Evolutionary conservation across 140 eudicot genomes (phyloP), one percentile per base, ranked within the genome.

Genomic region (Oenanthe javanica): DNA sequence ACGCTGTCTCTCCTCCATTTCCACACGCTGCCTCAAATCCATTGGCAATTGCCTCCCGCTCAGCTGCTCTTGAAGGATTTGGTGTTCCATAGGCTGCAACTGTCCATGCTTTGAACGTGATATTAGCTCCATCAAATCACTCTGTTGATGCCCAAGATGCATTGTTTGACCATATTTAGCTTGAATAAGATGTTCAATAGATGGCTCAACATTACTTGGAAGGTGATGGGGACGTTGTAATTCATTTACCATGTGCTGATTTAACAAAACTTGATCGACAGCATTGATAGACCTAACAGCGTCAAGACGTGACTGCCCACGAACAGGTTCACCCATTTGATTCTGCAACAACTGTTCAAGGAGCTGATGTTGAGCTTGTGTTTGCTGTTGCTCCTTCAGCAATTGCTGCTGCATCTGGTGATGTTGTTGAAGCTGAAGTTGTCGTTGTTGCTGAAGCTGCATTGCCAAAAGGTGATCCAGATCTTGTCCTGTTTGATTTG

Each of bases 341-440:
- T 84, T 91, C 84, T 92, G 97, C 73, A 91, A 84, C 79, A 95
- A 64, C 71, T 92, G 99, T 77, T 95, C 97, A 83, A 92, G 87
- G 59, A 91, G 88, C 81, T 81, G 48, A 78, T 91, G 88, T 38
- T 87, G 85, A 55, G 86, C 79, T 72, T 77, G 80, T 79, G 92
- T 81, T 54, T 91, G 92, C 72, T 88, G 88, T 57, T 90, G 97
- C 79, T 91, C 97, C 85, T 89, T 88, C 83, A 91, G 81, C 52
- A 92, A 64, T 75, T 86, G 86, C 80, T 82, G 87, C 83, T 63
- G 83, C 74, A 80, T 85, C 77, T 76, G 89, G 42, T 89, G 97
- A 81, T 81, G 84, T 74, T 80, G 84, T 47, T 75, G 86, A 21
- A 86, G 96, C 84, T 90, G 89, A 82, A 85, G 88, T 80, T 89